Evolutionary conservation across 163 green algal genomes (phyloP).

Genomic region (Scenedesmus sp.): DNA sequence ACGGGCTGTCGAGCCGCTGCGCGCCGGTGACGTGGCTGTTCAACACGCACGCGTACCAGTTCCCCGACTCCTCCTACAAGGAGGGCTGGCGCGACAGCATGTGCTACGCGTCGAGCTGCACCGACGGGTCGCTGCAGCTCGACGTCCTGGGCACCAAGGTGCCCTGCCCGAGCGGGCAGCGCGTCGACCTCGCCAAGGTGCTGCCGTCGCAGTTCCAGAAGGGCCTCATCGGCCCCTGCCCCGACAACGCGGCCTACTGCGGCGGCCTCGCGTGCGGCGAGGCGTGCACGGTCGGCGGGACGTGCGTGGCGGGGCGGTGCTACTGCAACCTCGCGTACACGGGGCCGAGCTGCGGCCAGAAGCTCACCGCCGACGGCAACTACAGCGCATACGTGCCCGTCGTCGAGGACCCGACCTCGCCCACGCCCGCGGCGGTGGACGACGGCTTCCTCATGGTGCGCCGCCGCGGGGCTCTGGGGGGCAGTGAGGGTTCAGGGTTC

Average conservation of each 20-base stretch:
- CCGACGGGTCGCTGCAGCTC: slow-evolving; percentile 15
- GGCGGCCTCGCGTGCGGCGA: slow-evolving; percentile 14
- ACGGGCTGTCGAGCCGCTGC: slow-evolving; percentile 33
- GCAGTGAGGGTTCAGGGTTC: too few relatives aligned
- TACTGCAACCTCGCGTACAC: slow-evolving; percentile 46
- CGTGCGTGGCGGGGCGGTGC: slow-evolving; percentile 20
- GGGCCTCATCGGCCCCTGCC: slow-evolving; percentile 46
- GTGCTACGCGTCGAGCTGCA: slow-evolving; percentile 44
- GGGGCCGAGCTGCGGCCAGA: slow-evolving; percentile 18
- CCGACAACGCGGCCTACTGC: slow-evolving; percentile 38
- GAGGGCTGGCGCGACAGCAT: slow-evolving; percentile 42
- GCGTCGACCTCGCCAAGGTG: slow-evolving; percentile 25
- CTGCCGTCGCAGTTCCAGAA: slow-evolving; percentile 35
- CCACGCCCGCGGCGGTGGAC: background rate
- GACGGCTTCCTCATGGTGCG: slow-evolving; percentile 39
- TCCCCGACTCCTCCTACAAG: slow-evolving; percentile 45
- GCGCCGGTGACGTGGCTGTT: slow-evolving; percentile 44
- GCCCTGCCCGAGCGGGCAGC: slow-evolving; percentile 24
- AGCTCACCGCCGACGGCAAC: slow-evolving; percentile 34
- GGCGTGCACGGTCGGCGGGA: slow-evolving; percentile 29
- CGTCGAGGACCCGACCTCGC: background rate
- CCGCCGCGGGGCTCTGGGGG: too few relatives aligned
- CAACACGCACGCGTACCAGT: slow-evolving; percentile 46
- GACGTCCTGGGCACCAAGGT: slow-evolving; percentile 38
- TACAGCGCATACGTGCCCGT: slow-evolving; percentile 37